Evolutionary conservation across 2,329 filamentous ascomycete species (phyloP).

Genomic region (Colletotrichum noveboracense): DNA sequence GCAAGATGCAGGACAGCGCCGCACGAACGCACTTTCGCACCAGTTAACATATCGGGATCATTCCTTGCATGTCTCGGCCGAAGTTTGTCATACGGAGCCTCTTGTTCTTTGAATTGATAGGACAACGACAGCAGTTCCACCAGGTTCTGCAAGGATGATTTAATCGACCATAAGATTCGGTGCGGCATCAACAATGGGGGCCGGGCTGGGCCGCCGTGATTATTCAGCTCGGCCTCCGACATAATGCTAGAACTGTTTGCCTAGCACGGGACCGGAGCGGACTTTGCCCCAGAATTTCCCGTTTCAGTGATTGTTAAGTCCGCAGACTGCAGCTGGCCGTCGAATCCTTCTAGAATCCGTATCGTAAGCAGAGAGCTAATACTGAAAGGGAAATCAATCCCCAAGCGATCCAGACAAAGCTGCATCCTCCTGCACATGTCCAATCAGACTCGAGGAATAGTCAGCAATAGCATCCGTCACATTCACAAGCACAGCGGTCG

Average conservation of each 20-base stretch:
- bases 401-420: not conserved
- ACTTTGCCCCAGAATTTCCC: not conserved
- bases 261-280: not conserved
- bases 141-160: accelerated
- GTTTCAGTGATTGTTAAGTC: not conserved
- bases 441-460: not conserved
- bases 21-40: not conserved
- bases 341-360: not conserved
- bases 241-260: not conserved
- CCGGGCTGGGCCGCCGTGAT: not conserved
- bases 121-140: not conserved
- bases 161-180: not conserved
- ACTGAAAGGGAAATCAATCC: not conserved
- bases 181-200: not conserved
- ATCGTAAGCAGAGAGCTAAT: not conserved
- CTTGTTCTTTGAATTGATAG: accelerated
- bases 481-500: accelerated
- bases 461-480: not conserved
- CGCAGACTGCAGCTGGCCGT: not conserved
- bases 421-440: not conserved
- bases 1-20: not conserved
- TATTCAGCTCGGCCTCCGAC: not conserved
- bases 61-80: not conserved
- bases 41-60: not conserved
- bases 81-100: not conserved